These are phyloP conservation scores for Plasmopara halstedii DNA, from an alignment of 352 stramenopile genomes.

Conservation along the genomic window DNA sequence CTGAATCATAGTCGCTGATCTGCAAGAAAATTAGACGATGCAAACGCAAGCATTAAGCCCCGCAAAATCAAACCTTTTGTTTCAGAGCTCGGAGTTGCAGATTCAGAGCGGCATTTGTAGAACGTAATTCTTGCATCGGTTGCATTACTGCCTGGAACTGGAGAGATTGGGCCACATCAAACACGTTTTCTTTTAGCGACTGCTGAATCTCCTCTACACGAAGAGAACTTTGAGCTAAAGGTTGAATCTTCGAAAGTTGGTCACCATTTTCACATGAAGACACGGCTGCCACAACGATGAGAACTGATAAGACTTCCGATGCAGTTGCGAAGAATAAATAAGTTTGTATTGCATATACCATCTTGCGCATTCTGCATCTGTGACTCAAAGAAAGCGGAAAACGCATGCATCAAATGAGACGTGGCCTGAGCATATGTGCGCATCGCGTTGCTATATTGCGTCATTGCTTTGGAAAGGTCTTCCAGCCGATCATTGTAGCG, in stretches of 20 bases:
- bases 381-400: conserved; percentile 52
- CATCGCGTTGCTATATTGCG: conserved; percentile 31
- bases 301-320: neutral
- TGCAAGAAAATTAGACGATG: no score
- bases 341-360: conserved; percentile 4
- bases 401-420: conserved; percentile 40
- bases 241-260: conserved; percentile 18
- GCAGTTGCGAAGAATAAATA: neutral
- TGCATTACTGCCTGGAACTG: conserved; percentile 33
- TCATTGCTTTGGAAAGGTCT: conserved; percentile 46
- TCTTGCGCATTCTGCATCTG: conserved; percentile 39
- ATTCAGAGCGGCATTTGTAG: conserved; percentile 29
- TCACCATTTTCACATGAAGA: conserved; percentile 2
- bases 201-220: conserved; percentile 51
- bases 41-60: no score
- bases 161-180: conserved; percentile 34
- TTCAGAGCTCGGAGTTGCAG: conserved; percentile 46
- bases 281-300: neutral
- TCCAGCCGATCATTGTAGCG: conserved; percentile 55
- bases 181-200: conserved; percentile 41
- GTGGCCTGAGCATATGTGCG: conserved; percentile 40
- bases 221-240: conserved; percentile 43
- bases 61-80: conserved; percentile 26
- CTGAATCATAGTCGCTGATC: conserved; percentile 66
- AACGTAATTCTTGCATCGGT: conserved; percentile 34